Percentiles rank a stretch among this genome's conserved stretches.
These are phyloP conservation scores for Spathaspora arborariae DNA, from an alignment of 805 yeast genomes.

Conservation along the genomic window DNA sequence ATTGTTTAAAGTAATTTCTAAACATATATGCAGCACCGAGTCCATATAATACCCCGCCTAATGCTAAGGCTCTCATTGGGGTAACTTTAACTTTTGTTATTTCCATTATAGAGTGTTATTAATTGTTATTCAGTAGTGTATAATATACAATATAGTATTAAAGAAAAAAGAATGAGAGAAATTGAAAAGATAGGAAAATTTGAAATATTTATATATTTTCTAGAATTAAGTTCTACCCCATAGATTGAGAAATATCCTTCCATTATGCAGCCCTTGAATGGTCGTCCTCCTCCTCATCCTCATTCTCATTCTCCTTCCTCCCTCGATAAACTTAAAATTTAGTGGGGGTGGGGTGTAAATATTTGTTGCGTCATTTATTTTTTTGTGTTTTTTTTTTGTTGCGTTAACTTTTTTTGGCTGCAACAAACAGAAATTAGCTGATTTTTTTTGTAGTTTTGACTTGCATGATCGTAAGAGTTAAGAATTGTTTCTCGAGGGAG, in stretches of 20 bases:
- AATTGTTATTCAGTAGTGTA: neutral
- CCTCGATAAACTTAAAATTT: too few species aligned
- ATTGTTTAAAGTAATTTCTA: constrained; percentile 26
- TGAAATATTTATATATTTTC: too few species aligned
- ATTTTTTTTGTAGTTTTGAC: too few species aligned
- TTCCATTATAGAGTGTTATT: neutral
- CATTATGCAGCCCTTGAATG: too few species aligned
- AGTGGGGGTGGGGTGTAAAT: too few species aligned
- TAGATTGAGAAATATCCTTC: too few species aligned
- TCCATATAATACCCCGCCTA: constrained; percentile 32
- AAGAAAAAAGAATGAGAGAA: neutral
- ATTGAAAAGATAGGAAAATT: too few species aligned
- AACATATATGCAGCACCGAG: constrained; percentile 31
- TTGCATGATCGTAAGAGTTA: too few species aligned
- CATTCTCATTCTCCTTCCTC: too few species aligned
- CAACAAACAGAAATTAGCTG: neutral
- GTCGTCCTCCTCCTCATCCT: too few species aligned
- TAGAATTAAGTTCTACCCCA: too few species aligned
- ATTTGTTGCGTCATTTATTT: neutral
- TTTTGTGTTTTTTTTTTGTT: neutral
- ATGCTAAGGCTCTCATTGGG: constrained; percentile 24
- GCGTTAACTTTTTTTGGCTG: neutral
- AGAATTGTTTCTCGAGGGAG: too few species aligned
- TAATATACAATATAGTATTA: neutral
- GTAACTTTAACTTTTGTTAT: constrained; percentile 4